Percentiles rank a stretch among this genome's conserved stretches.
These are phyloP conservation scores for Aspergillus nidulans DNA, from an alignment of 495 filamentous ascomycete genomes.

Conservation along the genomic window DNA sequence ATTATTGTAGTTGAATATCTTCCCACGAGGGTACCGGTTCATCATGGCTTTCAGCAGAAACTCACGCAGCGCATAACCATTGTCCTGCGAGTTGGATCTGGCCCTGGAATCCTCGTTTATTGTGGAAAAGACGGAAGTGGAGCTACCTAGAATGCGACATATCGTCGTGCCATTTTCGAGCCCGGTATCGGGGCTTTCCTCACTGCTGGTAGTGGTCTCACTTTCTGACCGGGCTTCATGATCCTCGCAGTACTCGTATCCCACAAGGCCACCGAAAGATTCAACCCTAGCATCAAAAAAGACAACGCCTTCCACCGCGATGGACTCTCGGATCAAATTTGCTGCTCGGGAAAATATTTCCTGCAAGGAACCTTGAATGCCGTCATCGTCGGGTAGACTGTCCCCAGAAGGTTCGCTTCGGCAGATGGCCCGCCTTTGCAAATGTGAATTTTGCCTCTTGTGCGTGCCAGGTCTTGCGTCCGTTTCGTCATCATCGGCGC, in stretches of 20 bases:
- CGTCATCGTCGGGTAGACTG: slow-evolving; percentile 8
- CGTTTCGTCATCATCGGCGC: not conserved
- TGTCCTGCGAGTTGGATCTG: slow-evolving; percentile 22
- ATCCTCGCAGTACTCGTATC: slow-evolving; percentile 4
- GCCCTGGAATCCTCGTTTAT: slow-evolving; percentile 16
- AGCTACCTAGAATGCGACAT: slow-evolving; percentile 17
- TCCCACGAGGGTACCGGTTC: slow-evolving; percentile 53
- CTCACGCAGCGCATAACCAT: slow-evolving; percentile 25
- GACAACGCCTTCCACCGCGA: slow-evolving; percentile 48
- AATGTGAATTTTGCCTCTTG: not conserved
- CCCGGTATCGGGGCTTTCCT: slow-evolving; percentile 17
- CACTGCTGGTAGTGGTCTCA: slow-evolving; percentile 9
- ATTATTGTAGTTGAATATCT: slow-evolving; percentile 54
- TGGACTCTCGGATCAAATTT: slow-evolving; percentile 47
- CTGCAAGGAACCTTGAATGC: slow-evolving; percentile 3
- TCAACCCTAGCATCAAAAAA: slow-evolving; percentile 44
- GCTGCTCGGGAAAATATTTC: slow-evolving; percentile 32
- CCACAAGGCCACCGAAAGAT: slow-evolving; percentile 13
- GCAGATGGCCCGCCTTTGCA: not conserved
- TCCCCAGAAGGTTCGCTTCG: slow-evolving; percentile 9
- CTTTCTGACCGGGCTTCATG: not conserved
- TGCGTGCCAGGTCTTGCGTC: not conserved
- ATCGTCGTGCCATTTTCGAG: not conserved
- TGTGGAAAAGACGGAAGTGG: slow-evolving; percentile 16
- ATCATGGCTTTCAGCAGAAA: slow-evolving; percentile 24